Conservation (phyloP, 305 asterid genomes). For the Salvia sclarea region DNA sequence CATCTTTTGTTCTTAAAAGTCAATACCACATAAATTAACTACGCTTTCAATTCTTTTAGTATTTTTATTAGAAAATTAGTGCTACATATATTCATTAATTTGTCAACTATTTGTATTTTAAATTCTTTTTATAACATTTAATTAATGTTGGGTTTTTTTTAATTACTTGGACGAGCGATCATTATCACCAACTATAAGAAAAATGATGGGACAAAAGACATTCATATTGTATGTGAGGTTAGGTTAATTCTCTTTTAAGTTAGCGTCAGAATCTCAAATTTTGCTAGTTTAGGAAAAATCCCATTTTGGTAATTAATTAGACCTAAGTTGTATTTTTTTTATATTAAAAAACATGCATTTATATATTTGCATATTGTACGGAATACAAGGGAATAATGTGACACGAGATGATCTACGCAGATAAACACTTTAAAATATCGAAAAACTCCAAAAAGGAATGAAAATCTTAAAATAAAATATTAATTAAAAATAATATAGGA, state of each 20-base stretch:
- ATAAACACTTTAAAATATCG: too few relatives aligned
- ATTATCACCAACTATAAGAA: conserved; percentile 15
- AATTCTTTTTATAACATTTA: background rate
- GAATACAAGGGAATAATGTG: background rate
- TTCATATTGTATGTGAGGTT: conserved; percentile 11
- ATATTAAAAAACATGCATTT: background rate
- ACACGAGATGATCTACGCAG: background rate
- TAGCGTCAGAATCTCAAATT: conserved; percentile 5
- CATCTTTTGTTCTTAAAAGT: conserved; percentile 39
- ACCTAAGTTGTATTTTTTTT: background rate
- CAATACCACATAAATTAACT: conserved; percentile 25
- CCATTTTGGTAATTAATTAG: background rate
- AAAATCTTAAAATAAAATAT: background rate
- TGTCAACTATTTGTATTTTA: background rate
- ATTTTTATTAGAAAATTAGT: background rate
- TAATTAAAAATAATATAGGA: too few relatives aligned
- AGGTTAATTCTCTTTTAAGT: conserved; percentile 1
- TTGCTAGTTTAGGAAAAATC: background rate
- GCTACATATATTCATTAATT: background rate
- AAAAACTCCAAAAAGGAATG: too few relatives aligned
- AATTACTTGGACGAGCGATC: background rate
- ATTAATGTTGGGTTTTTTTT: background rate
- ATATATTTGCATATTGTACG: background rate
- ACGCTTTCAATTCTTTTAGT: background rate
- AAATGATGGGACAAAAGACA: conserved; percentile 18